Evolutionary conservation across 2,329 filamentous ascomycete genomes (phyloP), one percentile per base, ranked within the genome.

Genomic region (Lasiodiplodia gonubiensis): DNA sequence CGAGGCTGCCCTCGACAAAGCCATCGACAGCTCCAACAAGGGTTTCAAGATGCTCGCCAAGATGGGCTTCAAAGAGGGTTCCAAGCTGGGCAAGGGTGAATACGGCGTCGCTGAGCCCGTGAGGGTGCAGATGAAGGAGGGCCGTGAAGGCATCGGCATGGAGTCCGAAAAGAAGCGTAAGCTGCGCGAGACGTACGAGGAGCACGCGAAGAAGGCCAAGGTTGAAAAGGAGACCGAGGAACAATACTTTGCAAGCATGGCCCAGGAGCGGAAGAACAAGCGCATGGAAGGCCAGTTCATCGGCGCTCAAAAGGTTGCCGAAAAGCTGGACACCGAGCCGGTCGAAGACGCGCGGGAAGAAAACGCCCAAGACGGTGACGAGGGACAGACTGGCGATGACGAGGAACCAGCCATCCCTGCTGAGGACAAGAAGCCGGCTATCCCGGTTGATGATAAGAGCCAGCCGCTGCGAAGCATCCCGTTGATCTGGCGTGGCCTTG

Each of bases 11-110:
- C 86, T 97, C 30, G 86, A 89, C 4, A 59, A 37, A 16, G 83
- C 95, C 59, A 83, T 97, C 7, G 86, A 89, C 23, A 59, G 42
- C 39, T 85, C 87, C 60, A 96, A 90, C 81, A 98, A 97, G 76
- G 95, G 94, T 1, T 88, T 96, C 69, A 89, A 92, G 71, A 97
- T 99, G 93, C 97, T 99, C 94, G 90, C 92, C 25, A 94, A 92
- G 79, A 92, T 99, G 85, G 95, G 95, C 0, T 99, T 96, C 81
- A 90, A 88, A 68, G 83, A 87, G 23, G 93, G 94, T 27, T 88
- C 88, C 42, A 86, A 89, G 0, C 82, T 98, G 3, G 95, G 95
- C 1, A 88, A 86, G 72, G 82, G 84, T n/a, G 80, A 76, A 66
- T 73, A 80, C 59, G 81, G 81, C 5, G 80, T 85, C 48, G 83